Base-by-base conservation (phyloP, 495 filamentous ascomycete genomes). In the Hypoxylon intermedium region DNA sequence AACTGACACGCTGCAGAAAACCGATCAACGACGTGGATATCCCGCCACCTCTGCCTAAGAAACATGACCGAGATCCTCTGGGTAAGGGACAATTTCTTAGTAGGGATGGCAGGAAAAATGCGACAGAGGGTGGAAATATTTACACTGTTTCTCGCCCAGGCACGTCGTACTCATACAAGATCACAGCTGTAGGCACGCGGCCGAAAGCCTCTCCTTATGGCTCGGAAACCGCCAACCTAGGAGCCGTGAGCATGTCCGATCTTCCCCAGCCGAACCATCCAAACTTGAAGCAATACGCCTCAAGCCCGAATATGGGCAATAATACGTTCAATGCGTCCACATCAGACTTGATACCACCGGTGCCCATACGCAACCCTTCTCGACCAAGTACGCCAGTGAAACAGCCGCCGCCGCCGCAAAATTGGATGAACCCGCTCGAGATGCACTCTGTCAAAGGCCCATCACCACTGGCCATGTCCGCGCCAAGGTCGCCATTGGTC, bases 371-470 rank as follows among this genome's bases (percentile, higher is more conserved):
- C 42, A 58, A 61, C 28, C 58, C 63, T 21, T 62, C 63, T 18
- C 58, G 63, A 16, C 62, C 62, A 12, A 26, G 52, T 6, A 77
- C 76, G 6, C 58, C 78, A 0, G 56, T 60, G 70, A 68, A 53
- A 61, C 64, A 53, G 56, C 58, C 58, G 48, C 21, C 44, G 72
- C 69, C 43, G 48, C 19, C 44, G 72, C 69, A 38, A n/a, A 45
- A 56, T 13, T 77, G 74, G 75, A 70, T 73, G 21, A 75, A 71
- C 34, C 75, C 75, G 5, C 62, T 76, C n/a, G 76, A 79, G 21
- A 68, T 76, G 43, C 72, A 76, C 42, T 75, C 74, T 40, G 38
- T 47, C 18, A 70, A 58, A 41, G 45, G 40, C 9, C 45, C 55
- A 2, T 46, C 71, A 15, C 33, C 52, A 13, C n/a, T 40, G 3